phyloP scores from a whole-genome alignment of 345 rosid genomes.

The Linum usitatissimum region DNA sequence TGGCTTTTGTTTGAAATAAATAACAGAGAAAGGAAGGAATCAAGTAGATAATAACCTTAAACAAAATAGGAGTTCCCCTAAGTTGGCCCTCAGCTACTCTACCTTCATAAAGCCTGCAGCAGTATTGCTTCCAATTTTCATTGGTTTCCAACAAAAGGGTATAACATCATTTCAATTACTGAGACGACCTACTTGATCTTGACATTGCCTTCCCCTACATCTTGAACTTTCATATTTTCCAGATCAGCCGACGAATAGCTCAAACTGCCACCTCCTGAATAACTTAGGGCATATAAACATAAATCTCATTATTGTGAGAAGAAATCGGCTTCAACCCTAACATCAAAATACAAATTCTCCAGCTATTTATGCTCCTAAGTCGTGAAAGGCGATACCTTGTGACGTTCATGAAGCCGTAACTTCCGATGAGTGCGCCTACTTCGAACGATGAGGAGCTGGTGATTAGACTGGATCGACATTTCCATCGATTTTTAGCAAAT shows the following conservation, averaged over 20 bases:
- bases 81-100: conserved; percentile 67
- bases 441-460: conserved; percentile 69
- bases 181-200: conserved; percentile 53
- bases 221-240: conserved; percentile 54
- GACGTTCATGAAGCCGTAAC: conserved; percentile 87
- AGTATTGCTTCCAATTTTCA: conserved; percentile 32
- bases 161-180: not conserved
- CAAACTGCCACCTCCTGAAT: conserved; percentile 51
- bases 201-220: conserved; percentile 80
- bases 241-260: conserved; percentile 30
- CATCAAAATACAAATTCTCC: too few relatives aligned
- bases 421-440: conserved; percentile 81
- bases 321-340: not conserved
- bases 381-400: conserved; percentile 41
- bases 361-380: too few relatives aligned
- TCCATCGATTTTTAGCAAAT: conserved; percentile 7
- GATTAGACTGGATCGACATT: conserved; percentile 50
- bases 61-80: conserved; percentile 50
- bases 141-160: not conserved
- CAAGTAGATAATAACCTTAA: conserved; percentile 42
- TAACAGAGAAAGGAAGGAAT: not conserved
- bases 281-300: conserved; percentile 23
- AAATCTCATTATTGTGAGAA: not conserved
- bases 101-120: conserved; percentile 90
- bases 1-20: not conserved